These are phyloP conservation scores for Schizochytrium sp. DNA, from an alignment of 108 stramenopile species.

Conservation along the genomic window DNA sequence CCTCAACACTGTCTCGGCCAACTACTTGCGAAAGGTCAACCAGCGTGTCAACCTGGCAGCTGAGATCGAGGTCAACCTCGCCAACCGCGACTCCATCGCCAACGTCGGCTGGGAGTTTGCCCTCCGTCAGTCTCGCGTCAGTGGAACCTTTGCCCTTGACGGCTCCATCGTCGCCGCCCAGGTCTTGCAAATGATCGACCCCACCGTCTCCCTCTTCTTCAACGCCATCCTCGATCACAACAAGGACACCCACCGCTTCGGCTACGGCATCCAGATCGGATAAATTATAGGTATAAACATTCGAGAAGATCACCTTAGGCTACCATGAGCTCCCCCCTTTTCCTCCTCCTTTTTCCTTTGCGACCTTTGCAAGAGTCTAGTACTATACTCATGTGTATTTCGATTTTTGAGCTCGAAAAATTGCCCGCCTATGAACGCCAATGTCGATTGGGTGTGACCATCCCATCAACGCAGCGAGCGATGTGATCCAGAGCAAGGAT, in stretches of 20 bases:
- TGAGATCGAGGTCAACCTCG: neutral
- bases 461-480: too few species aligned
- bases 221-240: constrained; percentile 16
- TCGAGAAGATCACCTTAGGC: too few species aligned
- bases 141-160: neutral
- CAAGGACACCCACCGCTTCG: constrained; percentile 21
- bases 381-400: too few species aligned
- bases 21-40: constrained; percentile 11
- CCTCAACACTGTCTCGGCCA: constrained; percentile 10
- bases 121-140: neutral
- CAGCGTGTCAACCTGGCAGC: neutral
- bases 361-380: too few species aligned
- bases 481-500: too few species aligned
- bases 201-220: constrained; percentile 1
- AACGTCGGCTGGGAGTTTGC: constrained; percentile 20
- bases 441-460: too few species aligned
- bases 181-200: neutral
- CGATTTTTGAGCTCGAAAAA: too few species aligned
- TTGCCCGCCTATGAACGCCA: too few species aligned
- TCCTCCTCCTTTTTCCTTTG: too few species aligned
- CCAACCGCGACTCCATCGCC: neutral
- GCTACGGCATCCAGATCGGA: constrained; percentile 10
- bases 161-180: constrained; percentile 8
- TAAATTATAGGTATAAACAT: neutral
- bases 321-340: too few species aligned